Conservation (phyloP, 352 stramenopile species). For the Phytophthora boehmeriae region DNA sequence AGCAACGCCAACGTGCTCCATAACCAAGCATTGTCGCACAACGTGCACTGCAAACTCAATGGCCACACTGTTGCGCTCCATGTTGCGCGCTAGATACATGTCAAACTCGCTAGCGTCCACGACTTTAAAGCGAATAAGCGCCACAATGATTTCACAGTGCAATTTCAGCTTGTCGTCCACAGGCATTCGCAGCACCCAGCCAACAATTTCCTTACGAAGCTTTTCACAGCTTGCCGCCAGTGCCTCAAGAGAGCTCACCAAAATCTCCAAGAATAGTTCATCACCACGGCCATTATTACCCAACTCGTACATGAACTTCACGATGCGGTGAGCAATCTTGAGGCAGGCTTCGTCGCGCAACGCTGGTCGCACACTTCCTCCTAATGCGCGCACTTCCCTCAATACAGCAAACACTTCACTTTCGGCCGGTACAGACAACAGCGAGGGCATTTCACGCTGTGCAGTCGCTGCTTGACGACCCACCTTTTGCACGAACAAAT, state of each 20-base stretch:
- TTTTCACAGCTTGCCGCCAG: conserved; percentile 93
- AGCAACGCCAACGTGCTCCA: conserved; percentile 93
- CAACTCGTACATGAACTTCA: conserved; percentile 97
- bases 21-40: conserved; percentile 90
- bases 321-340: conserved; percentile 96
- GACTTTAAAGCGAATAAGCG: conserved; percentile 95
- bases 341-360: conserved; percentile 92
- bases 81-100: conserved; percentile 94
- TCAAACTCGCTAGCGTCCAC: conserved; percentile 94
- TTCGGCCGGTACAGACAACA: conserved; percentile 70
- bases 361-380: conserved; percentile 71
- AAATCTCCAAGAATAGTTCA: conserved; percentile 94
- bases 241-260: conserved; percentile 94
- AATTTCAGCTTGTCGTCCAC: conserved; percentile 96
- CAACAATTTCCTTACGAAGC: conserved; percentile 93
- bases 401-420: conserved; percentile 88
- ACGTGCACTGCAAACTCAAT: conserved; percentile 98
- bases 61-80: conserved; percentile 94
- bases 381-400: conserved; percentile 78
- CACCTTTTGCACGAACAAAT: conserved; percentile 89
- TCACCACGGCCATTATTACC: conserved; percentile 83
- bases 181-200: conserved; percentile 94
- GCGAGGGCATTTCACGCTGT: conserved; percentile 78
- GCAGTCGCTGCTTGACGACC: conserved; percentile 72
- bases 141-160: conserved; percentile 95